Evolutionary conservation across 2,329 filamentous ascomycete genomes (phyloP), one percentile per base, ranked within the genome.

Genomic region (Pseudogymnoascus sp.): DNA sequence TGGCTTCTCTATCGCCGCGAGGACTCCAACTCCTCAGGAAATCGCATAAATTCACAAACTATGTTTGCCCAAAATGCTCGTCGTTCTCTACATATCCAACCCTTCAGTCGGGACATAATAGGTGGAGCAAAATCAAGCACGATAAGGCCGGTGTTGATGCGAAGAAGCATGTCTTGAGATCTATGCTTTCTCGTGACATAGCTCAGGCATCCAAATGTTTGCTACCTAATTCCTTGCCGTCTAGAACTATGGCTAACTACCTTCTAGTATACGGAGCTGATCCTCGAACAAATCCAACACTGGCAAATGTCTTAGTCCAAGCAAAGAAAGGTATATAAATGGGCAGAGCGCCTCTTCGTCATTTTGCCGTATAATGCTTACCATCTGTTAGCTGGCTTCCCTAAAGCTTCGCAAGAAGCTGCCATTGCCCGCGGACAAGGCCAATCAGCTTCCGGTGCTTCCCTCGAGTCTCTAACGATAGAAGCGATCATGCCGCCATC

Each of bases 121-220:
- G 92, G 74, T 99, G 95, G 95, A 92, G 91, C 64, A 96, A 95
- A 72, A 98, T 97, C 77, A 90, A 89, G 73, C 95, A 98, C 75
- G 91, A 95, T 75, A 99, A 99, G 76, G 92, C 89, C 61, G 90
- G 88, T 66, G 89, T 88, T 64, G 95, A 99, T 75, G 83, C 82
- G 64, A 87, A 88, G 69, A 96, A 93, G 76, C 91, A 86, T 76
- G 83, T 82, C 46, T 82, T 88, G 69, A 87, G 92, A 31, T 84
- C 82, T 56, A 75, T 81, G 50, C 83, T 96, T 69, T 82, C 88
- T 22, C 87, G 90, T 68, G 84, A 89, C 65, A 88, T 98, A 63
- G 84, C 87, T 60, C 82, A 88, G 65, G 88, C 87, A 64, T 90
- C 90, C 1, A 92, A 89, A 78, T 79, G 89, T 91, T 76, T 69